These are phyloP conservation scores for Fraxinus velutina DNA, from an alignment of 305 asterid genomes.

Conservation along the genomic window DNA sequence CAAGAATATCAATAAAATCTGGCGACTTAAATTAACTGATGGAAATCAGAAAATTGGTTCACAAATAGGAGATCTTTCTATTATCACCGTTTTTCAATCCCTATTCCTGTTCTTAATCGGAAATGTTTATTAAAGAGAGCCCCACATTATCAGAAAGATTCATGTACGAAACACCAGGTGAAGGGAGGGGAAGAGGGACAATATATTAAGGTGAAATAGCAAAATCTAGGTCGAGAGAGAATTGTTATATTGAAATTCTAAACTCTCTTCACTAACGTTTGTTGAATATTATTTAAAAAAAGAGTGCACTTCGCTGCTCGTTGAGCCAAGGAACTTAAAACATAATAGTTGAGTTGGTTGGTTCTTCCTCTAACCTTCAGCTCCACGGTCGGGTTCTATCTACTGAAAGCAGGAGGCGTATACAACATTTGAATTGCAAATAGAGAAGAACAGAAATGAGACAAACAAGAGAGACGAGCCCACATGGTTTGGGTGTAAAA, in stretches of 20 bases:
- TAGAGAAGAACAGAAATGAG: background rate
- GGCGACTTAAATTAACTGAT: background rate
- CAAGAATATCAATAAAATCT: background rate
- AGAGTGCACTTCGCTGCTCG: background rate
- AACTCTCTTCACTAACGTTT: background rate
- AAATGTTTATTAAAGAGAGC: background rate
- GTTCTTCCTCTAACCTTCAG: background rate
- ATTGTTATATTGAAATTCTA: background rate
- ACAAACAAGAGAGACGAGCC: background rate
- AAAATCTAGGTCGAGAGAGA: background rate
- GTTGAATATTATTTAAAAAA: background rate
- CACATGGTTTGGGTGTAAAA: background rate
- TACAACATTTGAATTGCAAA: background rate
- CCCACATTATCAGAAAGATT: background rate
- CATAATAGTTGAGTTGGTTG: background rate
- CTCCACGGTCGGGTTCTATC: background rate
- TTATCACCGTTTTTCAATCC: background rate
- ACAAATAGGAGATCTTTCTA: background rate
- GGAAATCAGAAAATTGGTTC: background rate
- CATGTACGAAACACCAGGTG: background rate
- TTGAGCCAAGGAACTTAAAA: background rate
- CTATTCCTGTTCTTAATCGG: background rate
- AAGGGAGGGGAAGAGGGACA: background rate
- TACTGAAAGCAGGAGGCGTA: background rate
- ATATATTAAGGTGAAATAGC: background rate